phyloP scores from a whole-genome alignment of 176 grass and related monocot genomes.

The Cenchrus americanus region DNA sequence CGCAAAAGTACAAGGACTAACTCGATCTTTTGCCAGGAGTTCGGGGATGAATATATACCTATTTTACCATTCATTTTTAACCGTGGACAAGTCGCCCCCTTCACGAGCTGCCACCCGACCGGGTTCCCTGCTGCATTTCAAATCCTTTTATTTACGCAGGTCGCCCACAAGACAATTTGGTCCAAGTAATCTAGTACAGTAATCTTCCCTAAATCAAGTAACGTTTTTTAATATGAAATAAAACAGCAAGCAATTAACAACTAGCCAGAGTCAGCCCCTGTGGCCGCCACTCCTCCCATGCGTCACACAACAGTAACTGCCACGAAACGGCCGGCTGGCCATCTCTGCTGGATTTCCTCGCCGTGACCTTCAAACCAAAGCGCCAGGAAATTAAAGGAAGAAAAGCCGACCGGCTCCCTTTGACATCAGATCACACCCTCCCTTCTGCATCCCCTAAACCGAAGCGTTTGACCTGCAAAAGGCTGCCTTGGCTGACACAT shows the following conservation, averaged over 20 bases:
- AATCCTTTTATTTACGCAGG: background rate
- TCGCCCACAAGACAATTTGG: constrained; percentile 6
- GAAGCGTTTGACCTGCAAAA: constrained; percentile 46
- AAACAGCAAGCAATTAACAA: background rate
- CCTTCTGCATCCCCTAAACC: constrained; percentile 17
- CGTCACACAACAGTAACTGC: constrained; percentile 50
- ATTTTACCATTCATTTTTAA: no score
- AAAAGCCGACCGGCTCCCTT: constrained; percentile 1
- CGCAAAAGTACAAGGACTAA: no score
- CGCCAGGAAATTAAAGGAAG: background rate
- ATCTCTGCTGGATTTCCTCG: constrained; percentile 13
- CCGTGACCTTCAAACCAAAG: constrained; percentile 56
- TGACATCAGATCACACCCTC: background rate
- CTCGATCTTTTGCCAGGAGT: no score
- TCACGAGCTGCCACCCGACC: background rate
- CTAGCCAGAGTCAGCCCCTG: background rate
- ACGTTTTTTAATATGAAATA: no score
- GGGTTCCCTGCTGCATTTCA: constrained; percentile 14
- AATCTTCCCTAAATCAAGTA: background rate
- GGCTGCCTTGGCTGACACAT: constrained; percentile 14
- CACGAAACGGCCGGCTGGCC: constrained; percentile 9
- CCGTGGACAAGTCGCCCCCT: background rate
- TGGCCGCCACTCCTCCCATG: constrained; percentile 33
- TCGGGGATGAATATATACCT: no score
- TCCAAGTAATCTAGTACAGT: background rate